Conservation (phyloP, 164 flowering plant species). For the Saururus chinensis region DNA sequence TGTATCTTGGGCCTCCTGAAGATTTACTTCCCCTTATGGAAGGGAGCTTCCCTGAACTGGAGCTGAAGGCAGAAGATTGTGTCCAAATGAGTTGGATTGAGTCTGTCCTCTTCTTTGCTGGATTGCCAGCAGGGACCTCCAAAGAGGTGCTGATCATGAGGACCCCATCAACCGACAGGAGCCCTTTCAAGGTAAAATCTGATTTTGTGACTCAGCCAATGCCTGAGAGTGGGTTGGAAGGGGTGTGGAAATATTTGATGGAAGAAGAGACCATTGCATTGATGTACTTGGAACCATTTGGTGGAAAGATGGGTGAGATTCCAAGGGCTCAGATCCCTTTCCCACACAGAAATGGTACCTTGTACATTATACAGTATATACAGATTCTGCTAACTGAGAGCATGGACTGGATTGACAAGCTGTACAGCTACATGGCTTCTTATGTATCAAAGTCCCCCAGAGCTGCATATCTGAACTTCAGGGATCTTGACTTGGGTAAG, state of each 20-base stretch:
- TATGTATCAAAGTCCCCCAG: conserved; percentile 10
- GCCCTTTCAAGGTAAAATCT: conserved; percentile 7
- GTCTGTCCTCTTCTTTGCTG: conserved; percentile 1
- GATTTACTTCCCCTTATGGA: not conserved
- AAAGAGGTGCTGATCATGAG: conserved; percentile 1
- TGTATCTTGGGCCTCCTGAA: conserved; percentile 3
- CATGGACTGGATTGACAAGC: conserved; percentile 3
- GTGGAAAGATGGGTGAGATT: conserved; percentile 7
- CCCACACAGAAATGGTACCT: conserved; percentile 5
- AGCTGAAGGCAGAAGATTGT: not conserved
- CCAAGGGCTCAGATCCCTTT: conserved; percentile 3
- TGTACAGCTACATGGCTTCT: conserved; percentile 6
- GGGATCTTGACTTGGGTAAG: conserved; percentile 10
- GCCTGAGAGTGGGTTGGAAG: conserved; percentile 3
- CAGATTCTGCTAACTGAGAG: not conserved
- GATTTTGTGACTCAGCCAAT: conserved; percentile 10
- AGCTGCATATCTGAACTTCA: conserved; percentile 10
- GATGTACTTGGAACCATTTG: conserved; percentile 1
- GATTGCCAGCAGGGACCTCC: not conserved
- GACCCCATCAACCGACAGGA: not conserved
- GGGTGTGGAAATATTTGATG: conserved; percentile 1
- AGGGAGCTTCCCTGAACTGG: conserved; percentile 5
- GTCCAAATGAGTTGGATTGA: conserved; percentile 6
- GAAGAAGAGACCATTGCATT: not conserved
- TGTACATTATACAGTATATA: conserved; percentile 2